These are phyloP conservation scores for Melaleuca alternifolia DNA, from an alignment of 345 rosid genomes.

Conservation along the genomic window DNA sequence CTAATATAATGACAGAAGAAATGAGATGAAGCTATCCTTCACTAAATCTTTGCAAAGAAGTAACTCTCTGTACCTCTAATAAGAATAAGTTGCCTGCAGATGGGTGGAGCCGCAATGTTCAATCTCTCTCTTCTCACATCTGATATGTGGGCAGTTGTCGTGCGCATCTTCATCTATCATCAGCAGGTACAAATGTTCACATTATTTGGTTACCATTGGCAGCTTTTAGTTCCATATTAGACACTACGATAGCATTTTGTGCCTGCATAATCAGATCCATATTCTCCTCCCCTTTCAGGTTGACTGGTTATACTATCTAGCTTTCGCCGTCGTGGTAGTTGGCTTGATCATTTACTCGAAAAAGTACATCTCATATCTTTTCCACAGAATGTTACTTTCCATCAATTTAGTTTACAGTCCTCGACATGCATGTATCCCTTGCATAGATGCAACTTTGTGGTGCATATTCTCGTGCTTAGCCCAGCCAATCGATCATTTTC, in stretches of 20 bases:
- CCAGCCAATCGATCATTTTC: neutral
- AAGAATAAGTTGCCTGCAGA: constrained; percentile 9
- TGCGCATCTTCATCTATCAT: constrained; percentile 37
- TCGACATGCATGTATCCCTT: neutral
- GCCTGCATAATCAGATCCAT: neutral
- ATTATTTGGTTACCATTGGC: neutral
- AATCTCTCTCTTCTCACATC: constrained; percentile 45
- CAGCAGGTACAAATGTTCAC: constrained; percentile 22
- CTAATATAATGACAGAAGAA: neutral
- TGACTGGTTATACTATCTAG: constrained; percentile 42
- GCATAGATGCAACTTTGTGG: neutral
- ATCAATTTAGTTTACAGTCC: neutral
- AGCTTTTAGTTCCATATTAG: neutral
- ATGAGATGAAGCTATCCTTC: neutral
- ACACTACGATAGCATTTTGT: too few species aligned
- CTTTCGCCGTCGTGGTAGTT: constrained; percentile 22
- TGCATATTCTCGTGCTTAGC: neutral
- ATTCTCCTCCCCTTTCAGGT: constrained; percentile 21
- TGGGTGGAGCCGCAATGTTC: constrained; percentile 48
- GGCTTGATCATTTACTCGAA: constrained; percentile 38
- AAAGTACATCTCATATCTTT: constrained; percentile 7
- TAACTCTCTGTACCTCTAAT: neutral
- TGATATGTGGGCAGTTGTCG: constrained; percentile 52
- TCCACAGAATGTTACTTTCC: neutral
- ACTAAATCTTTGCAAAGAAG: neutral